A percentile compares a stretch with the other conserved stretches of the same genome.
Conservation (phyloP, 208 protist species). For the Tritrichomonas foetus region DNA sequence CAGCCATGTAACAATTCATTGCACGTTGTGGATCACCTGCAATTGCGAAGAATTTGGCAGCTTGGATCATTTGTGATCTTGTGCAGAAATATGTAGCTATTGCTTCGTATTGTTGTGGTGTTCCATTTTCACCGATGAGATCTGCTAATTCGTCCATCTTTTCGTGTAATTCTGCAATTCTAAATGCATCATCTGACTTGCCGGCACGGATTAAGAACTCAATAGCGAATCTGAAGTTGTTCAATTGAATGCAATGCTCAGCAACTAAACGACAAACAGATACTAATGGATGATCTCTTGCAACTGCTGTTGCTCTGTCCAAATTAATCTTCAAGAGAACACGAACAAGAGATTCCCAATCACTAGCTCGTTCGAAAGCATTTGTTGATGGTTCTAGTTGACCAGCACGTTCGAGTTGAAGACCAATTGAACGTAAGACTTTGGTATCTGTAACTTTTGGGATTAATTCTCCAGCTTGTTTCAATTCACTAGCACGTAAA, state of each 20-base stretch:
- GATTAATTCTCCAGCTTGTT: neutral
- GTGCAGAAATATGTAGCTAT: neutral
- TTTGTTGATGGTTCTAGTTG: neutral
- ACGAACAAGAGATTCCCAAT: neutral
- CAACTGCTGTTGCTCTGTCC: neutral
- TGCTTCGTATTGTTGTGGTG: neutral
- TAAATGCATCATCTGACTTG: neutral
- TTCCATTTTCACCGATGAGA: neutral
- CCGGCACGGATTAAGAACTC: neutral
- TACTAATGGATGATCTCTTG: neutral
- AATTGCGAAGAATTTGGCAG: neutral
- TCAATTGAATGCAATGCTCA: slow-evolving; percentile 28
- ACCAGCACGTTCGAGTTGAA: neutral
- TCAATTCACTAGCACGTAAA: neutral
- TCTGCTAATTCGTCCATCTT: slow-evolving; percentile 15
- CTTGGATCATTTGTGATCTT: neutral
- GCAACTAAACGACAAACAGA: neutral
- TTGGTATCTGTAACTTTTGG: neutral
- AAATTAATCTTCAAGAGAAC: slow-evolving; percentile 18
- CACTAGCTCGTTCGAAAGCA: neutral
- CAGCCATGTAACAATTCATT: slow-evolving; percentile 29
- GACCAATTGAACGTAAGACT: neutral
- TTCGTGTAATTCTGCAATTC: neutral
- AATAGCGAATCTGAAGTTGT: neutral
- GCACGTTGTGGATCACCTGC: neutral